phyloP scores from a whole-genome alignment of 2,329 filamentous ascomycete genomes.

The Colletotrichum liriopes region DNA sequence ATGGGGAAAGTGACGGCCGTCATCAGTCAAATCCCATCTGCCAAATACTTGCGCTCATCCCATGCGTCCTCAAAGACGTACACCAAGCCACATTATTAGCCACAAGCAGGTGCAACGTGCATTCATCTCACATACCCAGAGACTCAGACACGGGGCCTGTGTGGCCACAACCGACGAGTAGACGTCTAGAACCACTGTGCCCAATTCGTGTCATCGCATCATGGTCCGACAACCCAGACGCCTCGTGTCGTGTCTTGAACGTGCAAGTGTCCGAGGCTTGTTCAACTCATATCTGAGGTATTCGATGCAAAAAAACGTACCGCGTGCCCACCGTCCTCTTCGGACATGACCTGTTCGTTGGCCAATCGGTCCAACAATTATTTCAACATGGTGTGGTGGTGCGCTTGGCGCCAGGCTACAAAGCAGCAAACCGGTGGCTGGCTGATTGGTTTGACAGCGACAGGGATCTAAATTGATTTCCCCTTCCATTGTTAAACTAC shows the following conservation, averaged over 20 bases:
- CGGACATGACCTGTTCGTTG: too few relatives aligned
- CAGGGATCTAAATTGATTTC: slow-evolving; percentile 32
- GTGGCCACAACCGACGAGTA: too few relatives aligned
- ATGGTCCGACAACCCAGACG: too few relatives aligned
- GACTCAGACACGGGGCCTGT: too few relatives aligned
- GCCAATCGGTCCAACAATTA: too few relatives aligned
- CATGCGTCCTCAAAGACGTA: not conserved
- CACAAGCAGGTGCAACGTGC: not conserved
- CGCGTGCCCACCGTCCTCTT: too few relatives aligned
- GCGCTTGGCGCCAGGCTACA: not conserved
- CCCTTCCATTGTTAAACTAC: not conserved
- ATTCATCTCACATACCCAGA: not conserved
- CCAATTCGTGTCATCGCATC: too few relatives aligned
- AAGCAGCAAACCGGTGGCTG: not conserved
- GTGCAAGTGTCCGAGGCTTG: not conserved
- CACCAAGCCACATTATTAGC: not conserved
- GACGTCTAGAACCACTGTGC: too few relatives aligned
- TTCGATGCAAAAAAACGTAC: not conserved
- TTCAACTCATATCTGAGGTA: not conserved
- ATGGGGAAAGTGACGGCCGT: not conserved
- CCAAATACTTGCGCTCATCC: not conserved
- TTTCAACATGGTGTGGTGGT: not conserved
- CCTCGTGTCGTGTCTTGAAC: too few relatives aligned
- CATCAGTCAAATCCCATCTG: not conserved
- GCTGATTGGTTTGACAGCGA: not conserved